Evolutionary conservation across 768 basidiomycete genomes (phyloP).

Genomic region (Mycena alexandri): DNA sequence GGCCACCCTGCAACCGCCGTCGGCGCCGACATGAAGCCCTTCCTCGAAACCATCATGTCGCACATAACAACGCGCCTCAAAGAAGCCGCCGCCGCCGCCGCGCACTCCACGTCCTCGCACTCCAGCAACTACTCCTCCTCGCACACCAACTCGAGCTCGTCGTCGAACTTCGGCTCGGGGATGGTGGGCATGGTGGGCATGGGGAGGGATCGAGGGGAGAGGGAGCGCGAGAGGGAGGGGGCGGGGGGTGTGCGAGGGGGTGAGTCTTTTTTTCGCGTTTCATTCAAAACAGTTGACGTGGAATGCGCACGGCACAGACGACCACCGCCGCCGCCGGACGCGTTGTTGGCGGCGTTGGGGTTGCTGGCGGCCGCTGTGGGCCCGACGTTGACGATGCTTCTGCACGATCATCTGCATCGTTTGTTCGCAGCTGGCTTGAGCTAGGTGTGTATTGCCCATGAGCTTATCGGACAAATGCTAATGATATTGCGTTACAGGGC

Average conservation of each 20-base stretch:
- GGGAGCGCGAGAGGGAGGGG: too few relatives aligned
- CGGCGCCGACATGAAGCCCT: constrained; percentile 94
- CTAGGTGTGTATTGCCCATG: constrained; percentile 52
- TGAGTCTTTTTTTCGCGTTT: too few relatives aligned
- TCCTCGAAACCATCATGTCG: constrained; percentile 92
- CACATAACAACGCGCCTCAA: constrained; percentile 73
- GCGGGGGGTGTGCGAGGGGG: too few relatives aligned
- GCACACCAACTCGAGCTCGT: too few relatives aligned
- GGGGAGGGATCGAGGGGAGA: too few relatives aligned
- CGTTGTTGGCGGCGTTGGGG: constrained; percentile 96
- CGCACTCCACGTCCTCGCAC: constrained; percentile 11
- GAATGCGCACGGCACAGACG: constrained; percentile 4
- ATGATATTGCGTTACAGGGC: constrained; percentile 48
- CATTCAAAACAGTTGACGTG: constrained; percentile 43
- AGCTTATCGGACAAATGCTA: too few relatives aligned
- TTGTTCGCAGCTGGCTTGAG: constrained; percentile 93
- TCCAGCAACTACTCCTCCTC: too few relatives aligned
- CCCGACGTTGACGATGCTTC: constrained; percentile 92
- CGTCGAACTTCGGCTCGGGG: too few relatives aligned
- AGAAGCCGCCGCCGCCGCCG: constrained; percentile 12
- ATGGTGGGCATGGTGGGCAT: too few relatives aligned
- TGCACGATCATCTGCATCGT: constrained; percentile 96
- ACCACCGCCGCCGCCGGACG: constrained; percentile 85
- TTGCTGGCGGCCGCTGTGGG: constrained; percentile 97
- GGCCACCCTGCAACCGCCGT: constrained; percentile 95